These are phyloP conservation scores for Podaxis pistillaris DNA, from an alignment of 768 basidiomycete genomes.

Conservation along the genomic window DNA sequence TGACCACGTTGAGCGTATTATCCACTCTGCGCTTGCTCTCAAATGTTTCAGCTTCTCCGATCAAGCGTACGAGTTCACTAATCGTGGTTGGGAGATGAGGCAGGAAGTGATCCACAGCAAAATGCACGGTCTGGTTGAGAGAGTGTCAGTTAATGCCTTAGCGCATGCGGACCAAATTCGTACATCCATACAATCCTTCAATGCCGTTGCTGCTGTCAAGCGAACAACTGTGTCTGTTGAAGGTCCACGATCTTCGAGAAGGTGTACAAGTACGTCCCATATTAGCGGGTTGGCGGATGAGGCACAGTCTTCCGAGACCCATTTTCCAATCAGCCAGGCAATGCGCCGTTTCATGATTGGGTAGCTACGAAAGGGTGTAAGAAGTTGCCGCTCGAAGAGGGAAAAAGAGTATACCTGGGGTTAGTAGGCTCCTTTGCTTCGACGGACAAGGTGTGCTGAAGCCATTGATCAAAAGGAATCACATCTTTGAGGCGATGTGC, in stretches of 20 bases:
- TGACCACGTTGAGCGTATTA: slow-evolving; percentile 63
- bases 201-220: slow-evolving; percentile 75
- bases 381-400: background rate
- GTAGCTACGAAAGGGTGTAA: slow-evolving; percentile 47
- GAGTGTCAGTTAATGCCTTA: slow-evolving; percentile 12
- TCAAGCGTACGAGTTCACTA: slow-evolving; percentile 63
- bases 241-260: slow-evolving; percentile 65
- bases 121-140: slow-evolving; percentile 53
- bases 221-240: slow-evolving; percentile 85
- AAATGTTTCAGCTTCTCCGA: slow-evolving; percentile 70
- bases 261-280: slow-evolving; percentile 80
- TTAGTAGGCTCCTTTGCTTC: slow-evolving; percentile 59
- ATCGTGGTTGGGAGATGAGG: slow-evolving; percentile 65
- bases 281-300: slow-evolving; percentile 59
- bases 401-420: slow-evolving; percentile 44
- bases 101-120: slow-evolving; percentile 61
- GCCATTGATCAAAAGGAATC: slow-evolving; percentile 72
- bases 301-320: slow-evolving; percentile 70
- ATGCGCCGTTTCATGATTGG: slow-evolving; percentile 93
- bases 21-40: slow-evolving; percentile 80
- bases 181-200: slow-evolving; percentile 86
- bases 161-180: slow-evolving; percentile 23
- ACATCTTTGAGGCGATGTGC: slow-evolving; percentile 56
- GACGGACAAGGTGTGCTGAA: slow-evolving; percentile 52
- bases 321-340: slow-evolving; percentile 92